Base-by-base conservation (phyloP, 1,139 yeast genomes). In the Candida neerlandica region DNA sequence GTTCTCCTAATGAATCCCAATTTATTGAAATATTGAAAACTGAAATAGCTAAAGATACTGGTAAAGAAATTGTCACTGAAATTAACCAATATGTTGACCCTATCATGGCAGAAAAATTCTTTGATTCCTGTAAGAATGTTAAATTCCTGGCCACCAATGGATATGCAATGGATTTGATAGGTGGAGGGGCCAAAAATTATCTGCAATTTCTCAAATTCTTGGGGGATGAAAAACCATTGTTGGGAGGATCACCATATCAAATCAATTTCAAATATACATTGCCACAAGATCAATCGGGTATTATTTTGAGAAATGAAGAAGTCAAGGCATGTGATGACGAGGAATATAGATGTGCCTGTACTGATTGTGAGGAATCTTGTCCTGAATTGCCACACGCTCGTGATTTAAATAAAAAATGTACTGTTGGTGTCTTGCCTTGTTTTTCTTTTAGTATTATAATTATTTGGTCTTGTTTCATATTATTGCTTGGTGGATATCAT, bases 241-340 rank as follows among this genome's bases (percentile, higher is more conserved):
- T 94, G 5, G 98, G 98, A 0, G 98, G 98, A 0, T 89, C 97
- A 0, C 97, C 98, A 0, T 91, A 94, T 63, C 98, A 94, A 64
- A 92, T 94, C 57, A 86, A 92, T 63, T 91, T 84, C 64, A 70
- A 77, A 7, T 89, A 82, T 71, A 70, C 68, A 11, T 29, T 57
- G 3, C 47, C 52, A 0, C 54, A 64, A 11, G 55, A 58, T 2
- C 49, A 58, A 1, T 51, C 55, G 1, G 71, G 67, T 1, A 51
- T 71, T 32, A 38, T 32, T 4, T 58, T 70, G 43, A 55, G 73
- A 45, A 39, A 57, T 5, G 74, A 77, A 0, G 59, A 66, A 1
- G 70, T 78, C 52, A 73, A 75, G 54, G 49, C 66, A n/a, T 94
- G 98, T 63, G 79, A 83, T 56, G 88, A 83, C 56, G 64, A 70